Conservation (phyloP, 2,329 filamentous ascomycete species). For the Dichotomopilus funicola region DNA sequence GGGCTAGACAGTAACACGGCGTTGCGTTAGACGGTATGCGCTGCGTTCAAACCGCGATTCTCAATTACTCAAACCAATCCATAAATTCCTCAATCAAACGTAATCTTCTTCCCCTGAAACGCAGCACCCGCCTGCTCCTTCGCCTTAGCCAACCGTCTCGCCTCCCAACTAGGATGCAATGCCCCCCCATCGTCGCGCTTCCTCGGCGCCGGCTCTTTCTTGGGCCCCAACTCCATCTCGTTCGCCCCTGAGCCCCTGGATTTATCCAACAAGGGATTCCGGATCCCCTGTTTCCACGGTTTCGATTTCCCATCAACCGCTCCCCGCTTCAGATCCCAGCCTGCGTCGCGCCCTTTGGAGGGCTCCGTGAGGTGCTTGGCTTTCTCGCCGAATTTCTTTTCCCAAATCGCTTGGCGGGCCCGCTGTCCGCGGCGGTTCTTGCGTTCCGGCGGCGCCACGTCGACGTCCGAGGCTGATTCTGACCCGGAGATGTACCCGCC, state of each 20-base stretch:
- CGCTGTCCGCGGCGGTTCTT: conserved; percentile 74
- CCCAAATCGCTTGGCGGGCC: conserved; percentile 70
- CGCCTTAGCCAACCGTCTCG: conserved; percentile 56
- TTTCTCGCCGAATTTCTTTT: conserved; percentile 68
- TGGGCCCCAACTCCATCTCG: conserved; percentile 4
- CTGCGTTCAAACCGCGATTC: no score
- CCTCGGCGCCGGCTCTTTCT: conserved; percentile 13
- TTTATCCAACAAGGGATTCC: conserved; percentile 26
- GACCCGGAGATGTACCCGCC: conserved; percentile 74
- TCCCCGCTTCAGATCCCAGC: conserved; percentile 53
- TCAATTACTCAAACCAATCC: no score
- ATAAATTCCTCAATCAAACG: conserved; percentile 31
- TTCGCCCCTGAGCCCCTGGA: conserved; percentile 10
- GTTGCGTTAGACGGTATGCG: no score
- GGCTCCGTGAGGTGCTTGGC: conserved; percentile 55
- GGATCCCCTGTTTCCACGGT: conserved; percentile 40
- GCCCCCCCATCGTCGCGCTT: conserved; percentile 33
- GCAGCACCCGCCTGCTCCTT: conserved; percentile 40
- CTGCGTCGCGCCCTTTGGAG: conserved; percentile 33
- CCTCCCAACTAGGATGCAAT: conserved; percentile 60
- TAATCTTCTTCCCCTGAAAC: conserved; percentile 53
- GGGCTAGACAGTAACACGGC: no score
- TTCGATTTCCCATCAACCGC: conserved; percentile 44
- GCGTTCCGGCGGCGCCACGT: conserved; percentile 47
- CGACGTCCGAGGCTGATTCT: conserved; percentile 62